Evolutionary conservation across 2,329 filamentous ascomycete species (phyloP), one percentile per base, ranked within the genome.

Genomic region (Fusarium devonianum): DNA sequence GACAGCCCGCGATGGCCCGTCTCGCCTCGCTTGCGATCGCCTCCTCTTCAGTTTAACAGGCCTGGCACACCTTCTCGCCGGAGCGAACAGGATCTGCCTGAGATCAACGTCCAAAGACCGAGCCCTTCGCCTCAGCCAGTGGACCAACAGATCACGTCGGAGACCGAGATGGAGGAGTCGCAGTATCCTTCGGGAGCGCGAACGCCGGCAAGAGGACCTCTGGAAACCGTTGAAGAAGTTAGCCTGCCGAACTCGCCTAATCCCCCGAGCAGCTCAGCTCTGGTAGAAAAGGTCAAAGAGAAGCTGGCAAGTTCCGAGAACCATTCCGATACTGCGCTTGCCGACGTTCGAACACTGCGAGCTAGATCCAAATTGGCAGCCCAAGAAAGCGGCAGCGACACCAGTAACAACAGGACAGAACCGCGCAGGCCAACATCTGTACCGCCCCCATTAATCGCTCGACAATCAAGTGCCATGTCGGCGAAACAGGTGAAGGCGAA

Each of bases 151-250:
- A 68, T 60, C 66, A 73, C 70, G 43, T 75, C 76, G 9, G 81
- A 84, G 53, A 78, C 72, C 59, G 82, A 85, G 54, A 71, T 71
- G 45, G 82, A 84, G 58, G 82, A 84, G 28, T 57, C 68, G 9
- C 70, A 75, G 28, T 62, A 63, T 33, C 71, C 73, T 33, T 73
- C 81, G 14, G 84, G 83, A 38, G 75, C 83, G 73, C 76, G 80
- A 67, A 84, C 85, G 13, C 83, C 85, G 16, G 80, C 78, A 23
- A 77, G 80, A 41, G 84, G 86, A 37, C 84, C 83, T 36, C 75
- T 97, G 48, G 93, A 96, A 73, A 97, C 94, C 0, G 93, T 97
- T 12, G 89, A 96, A 69, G 93, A 97, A 77, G 86, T 88, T 43
- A 94, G 90, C 73, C 83, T 90, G 52, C 85, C 88, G 32, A 86